Evolutionary conservation across 176 grass and related monocot genomes (phyloP).

Genomic region (Pontederia paniculata): DNA sequence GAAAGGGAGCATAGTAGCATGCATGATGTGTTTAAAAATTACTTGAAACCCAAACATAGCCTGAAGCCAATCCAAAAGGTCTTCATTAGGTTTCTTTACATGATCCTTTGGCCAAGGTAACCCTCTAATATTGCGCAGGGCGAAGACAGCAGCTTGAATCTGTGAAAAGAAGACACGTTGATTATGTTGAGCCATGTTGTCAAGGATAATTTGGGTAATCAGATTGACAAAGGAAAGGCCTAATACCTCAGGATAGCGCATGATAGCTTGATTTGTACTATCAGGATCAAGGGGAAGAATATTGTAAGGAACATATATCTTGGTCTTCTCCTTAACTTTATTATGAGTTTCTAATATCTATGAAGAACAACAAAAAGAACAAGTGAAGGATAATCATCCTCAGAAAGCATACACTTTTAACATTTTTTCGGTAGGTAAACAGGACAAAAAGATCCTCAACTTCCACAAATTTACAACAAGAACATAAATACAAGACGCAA

Average conservation of each 20-base stretch:
- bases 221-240: background rate
- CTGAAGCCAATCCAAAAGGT: constrained; percentile 23
- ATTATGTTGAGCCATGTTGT: background rate
- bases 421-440: too few species aligned
- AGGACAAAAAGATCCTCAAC: too few species aligned
- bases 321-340: constrained; percentile 85
- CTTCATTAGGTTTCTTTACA: constrained; percentile 49
- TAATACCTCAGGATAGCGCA: constrained; percentile 73
- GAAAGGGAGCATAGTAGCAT: too few species aligned
- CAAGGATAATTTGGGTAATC: background rate
- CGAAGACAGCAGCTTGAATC: constrained; percentile 78
- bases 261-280: constrained; percentile 71
- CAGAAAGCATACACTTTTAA: too few species aligned
- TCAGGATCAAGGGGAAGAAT: constrained; percentile 91
- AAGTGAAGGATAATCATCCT: constrained; percentile 2
- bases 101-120: constrained; percentile 87
- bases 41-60: too few species aligned
- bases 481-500: background rate
- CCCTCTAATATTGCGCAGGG: constrained; percentile 84
- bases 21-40: background rate
- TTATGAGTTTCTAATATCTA: constrained; percentile 75
- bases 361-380: background rate
- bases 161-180: constrained; percentile 11
- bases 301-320: constrained; percentile 82
- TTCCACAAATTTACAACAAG: background rate